phyloP scores from a whole-genome alignment of 805 yeast genomes.

The Sugiyamaella boreocaroliniensis region DNA sequence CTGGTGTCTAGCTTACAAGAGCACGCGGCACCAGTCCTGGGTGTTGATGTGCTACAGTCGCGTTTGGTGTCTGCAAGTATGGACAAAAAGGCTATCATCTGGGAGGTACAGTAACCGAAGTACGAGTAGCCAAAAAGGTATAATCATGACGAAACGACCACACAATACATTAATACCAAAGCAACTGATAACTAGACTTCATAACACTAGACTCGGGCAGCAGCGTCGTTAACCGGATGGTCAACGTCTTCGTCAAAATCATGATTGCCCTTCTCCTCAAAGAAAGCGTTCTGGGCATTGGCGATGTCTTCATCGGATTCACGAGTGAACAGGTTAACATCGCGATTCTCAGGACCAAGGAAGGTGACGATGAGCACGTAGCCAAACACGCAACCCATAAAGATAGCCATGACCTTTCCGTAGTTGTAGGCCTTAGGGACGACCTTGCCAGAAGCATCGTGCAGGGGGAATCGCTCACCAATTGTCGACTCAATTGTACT shows the following conservation, averaged over 20 bases:
- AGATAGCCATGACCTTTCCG: conserved; percentile 64
- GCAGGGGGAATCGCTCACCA: conserved; percentile 54
- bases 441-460: conserved; percentile 28
- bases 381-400: conserved; percentile 59
- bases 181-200: background rate
- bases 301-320: conserved; percentile 16
- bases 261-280: conserved; percentile 8
- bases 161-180: background rate
- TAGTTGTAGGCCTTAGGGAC: conserved; percentile 42
- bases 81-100: conserved; percentile 13
- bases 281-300: conserved; percentile 5
- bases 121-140: background rate
- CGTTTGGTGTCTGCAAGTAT: conserved; percentile 17
- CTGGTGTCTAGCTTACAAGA: conserved; percentile 32
- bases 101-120: conserved; percentile 1
- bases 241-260: conserved; percentile 1
- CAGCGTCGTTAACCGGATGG: background rate
- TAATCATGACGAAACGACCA: background rate
- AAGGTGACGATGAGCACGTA: conserved; percentile 42
- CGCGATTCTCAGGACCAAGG: conserved; percentile 50
- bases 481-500: conserved; percentile 63
- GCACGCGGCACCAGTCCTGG: conserved; percentile 21
- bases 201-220: background rate
- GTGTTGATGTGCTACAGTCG: conserved; percentile 19
- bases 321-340: conserved; percentile 15